These are phyloP conservation scores for Candolleomyces efflorescens DNA, from an alignment of 768 basidiomycete species.

Conservation along the genomic window DNA sequence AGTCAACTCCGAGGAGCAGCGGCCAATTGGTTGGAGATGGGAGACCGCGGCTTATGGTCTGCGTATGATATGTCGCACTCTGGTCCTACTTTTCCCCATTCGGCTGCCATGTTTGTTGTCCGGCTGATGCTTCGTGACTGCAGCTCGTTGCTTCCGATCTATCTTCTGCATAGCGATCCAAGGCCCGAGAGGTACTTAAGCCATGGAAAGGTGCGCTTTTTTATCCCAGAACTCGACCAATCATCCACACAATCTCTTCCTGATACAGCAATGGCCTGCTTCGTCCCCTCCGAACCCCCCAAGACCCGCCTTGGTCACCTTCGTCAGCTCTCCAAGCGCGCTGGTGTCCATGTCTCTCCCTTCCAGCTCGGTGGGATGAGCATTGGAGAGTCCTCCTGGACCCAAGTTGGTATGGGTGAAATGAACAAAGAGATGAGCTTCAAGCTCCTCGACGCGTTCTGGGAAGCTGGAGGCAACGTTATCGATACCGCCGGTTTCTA, in stretches of 20 bases:
- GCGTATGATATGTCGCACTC: no score
- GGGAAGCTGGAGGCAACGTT: slow-evolving; percentile 38
- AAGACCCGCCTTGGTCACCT: slow-evolving; percentile 33
- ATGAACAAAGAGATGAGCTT: slow-evolving; percentile 36
- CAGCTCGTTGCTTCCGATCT: no score
- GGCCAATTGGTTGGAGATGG: no score
- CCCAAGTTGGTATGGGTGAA: slow-evolving; percentile 19
- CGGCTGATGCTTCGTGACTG: no score
- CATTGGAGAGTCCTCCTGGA: slow-evolving; percentile 42
- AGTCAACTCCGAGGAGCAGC: no score
- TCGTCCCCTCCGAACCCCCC: slow-evolving; percentile 13
- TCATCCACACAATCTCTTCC: neutral
- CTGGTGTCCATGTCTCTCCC: slow-evolving; percentile 46
- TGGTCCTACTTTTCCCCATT: no score
- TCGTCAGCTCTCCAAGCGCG: slow-evolving; percentile 33
- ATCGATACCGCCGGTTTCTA: slow-evolving; percentile 40
- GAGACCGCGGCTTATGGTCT: no score
- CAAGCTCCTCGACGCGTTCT: slow-evolving; percentile 38
- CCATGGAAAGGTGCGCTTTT: neutral
- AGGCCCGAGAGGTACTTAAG: neutral
- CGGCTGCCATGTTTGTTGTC: no score
- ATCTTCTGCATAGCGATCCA: no score
- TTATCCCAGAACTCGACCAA: neutral
- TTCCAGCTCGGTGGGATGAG: slow-evolving; percentile 46
- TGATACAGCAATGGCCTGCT: slow-evolving; percentile 1